Conservation (phyloP, 2,329 filamentous ascomycete species). For the Pyrenochaeta sp. region DNA sequence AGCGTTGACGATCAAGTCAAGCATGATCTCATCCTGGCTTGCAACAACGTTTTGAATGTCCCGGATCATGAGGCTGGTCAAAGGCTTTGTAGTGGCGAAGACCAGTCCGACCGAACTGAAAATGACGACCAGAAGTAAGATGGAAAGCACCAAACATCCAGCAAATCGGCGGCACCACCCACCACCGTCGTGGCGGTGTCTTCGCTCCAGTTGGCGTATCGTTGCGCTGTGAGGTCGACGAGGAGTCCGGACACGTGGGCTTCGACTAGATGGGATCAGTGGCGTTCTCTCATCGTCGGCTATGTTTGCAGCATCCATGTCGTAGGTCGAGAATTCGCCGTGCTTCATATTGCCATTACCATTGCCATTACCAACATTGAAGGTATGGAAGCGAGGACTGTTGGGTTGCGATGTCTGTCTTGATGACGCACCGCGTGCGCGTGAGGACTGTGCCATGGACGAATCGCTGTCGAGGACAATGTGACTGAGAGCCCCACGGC, state of each 20-base stretch:
- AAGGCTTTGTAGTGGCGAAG: slow-evolving; percentile 87
- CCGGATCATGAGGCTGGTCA: slow-evolving; percentile 78
- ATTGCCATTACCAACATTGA: slow-evolving; percentile 50
- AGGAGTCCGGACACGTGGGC: slow-evolving; percentile 58
- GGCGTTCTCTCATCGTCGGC: slow-evolving; percentile 91
- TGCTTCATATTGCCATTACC: slow-evolving; percentile 59
- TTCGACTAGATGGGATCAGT: slow-evolving; percentile 71
- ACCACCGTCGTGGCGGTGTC: slow-evolving; percentile 60
- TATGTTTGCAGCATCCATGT: slow-evolving; percentile 79
- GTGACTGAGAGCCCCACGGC: slow-evolving; percentile 72
- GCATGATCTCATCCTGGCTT: slow-evolving; percentile 92
- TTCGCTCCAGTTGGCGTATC: slow-evolving; percentile 75
- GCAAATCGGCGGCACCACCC: slow-evolving; percentile 76
- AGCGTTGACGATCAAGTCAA: slow-evolving; percentile 86
- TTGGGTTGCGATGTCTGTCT: slow-evolving; percentile 72
- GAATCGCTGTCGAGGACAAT: slow-evolving; percentile 62
- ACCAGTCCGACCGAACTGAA: slow-evolving; percentile 89
- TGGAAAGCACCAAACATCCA: slow-evolving; percentile 83
- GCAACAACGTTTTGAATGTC: slow-evolving; percentile 89
- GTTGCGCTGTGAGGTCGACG: slow-evolving; percentile 63
- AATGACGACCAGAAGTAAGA: slow-evolving; percentile 81
- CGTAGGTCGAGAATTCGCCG: slow-evolving; percentile 72
- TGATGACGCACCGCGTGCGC: slow-evolving; percentile 65
- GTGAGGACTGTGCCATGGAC: slow-evolving; percentile 75
- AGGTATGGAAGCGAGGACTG: slow-evolving; percentile 66